phyloP scores from a whole-genome alignment of 1,284 basidiomycete species.

The Melampsora larici-populina region DNA sequence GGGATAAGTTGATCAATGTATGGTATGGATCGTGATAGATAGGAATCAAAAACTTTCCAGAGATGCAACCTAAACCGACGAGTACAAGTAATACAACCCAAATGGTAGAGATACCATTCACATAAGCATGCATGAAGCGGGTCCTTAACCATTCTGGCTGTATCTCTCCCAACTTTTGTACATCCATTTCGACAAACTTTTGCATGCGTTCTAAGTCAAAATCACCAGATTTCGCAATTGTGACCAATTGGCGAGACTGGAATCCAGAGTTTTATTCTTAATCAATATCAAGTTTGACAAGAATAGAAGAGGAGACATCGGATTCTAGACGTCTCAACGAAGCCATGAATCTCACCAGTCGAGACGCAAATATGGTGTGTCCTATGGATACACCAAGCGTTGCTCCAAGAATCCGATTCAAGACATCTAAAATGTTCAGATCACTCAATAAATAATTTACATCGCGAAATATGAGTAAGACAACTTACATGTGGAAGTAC shows the following conservation, averaged over 20 bases:
- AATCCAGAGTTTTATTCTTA: background rate
- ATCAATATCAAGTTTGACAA: background rate
- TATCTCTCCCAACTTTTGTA: background rate
- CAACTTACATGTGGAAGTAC: background rate
- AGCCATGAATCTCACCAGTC: background rate
- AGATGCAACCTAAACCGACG: background rate
- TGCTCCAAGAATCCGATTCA: background rate
- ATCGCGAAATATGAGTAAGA: background rate
- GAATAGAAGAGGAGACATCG: background rate
- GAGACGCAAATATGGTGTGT: slow-evolving; percentile 4
- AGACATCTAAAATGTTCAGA: background rate
- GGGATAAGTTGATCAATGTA: no score
- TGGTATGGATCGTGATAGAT: no score
- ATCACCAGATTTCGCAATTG: background rate
- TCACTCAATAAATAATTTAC: background rate
- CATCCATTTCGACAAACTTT: background rate
- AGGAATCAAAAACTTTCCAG: background rate
- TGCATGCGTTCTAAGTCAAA: background rate
- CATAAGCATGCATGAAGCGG: background rate
- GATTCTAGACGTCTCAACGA: no score
- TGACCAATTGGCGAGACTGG: background rate
- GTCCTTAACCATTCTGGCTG: background rate
- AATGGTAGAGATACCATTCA: background rate
- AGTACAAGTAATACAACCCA: background rate
- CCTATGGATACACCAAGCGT: slow-evolving; percentile 3